A percentile compares a stretch with the other conserved stretches of the same genome.
Evolutionary conservation across 495 filamentous ascomycete species (phyloP).

Genomic region (Podospora fimiseda): DNA sequence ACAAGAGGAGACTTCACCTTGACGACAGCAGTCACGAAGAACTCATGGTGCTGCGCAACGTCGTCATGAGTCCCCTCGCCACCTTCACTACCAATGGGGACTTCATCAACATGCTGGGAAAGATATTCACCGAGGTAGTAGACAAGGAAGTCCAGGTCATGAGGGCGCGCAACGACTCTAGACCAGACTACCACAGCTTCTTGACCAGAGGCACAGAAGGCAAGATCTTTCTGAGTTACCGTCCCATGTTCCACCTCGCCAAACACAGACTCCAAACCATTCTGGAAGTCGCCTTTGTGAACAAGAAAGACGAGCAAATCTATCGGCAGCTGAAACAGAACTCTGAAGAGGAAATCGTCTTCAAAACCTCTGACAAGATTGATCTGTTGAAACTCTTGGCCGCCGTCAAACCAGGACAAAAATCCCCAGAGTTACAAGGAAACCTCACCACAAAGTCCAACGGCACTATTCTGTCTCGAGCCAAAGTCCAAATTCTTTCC

Average conservation of each 20-base stretch:
- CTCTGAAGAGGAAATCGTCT: constrained; percentile 9
- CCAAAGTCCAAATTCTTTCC: constrained; percentile 27
- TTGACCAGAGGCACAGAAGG: constrained; percentile 1
- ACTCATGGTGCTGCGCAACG: constrained; percentile 14
- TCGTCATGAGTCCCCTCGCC: constrained; percentile 14
- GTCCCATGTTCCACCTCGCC: constrained; percentile 18
- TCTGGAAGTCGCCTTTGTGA: constrained; percentile 3
- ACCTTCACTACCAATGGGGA: background rate
- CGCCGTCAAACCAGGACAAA: background rate
- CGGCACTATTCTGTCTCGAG: constrained; percentile 15
- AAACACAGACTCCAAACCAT: constrained; percentile 19
- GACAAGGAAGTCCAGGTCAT: constrained; percentile 12
- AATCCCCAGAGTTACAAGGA: background rate
- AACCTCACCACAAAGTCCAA: constrained; percentile 11
- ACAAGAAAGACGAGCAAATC: background rate
- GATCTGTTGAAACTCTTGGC: constrained; percentile 6
- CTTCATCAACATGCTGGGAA: constrained; percentile 13
- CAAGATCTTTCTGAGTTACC: constrained; percentile 6
- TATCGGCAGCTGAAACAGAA: constrained; percentile 10
- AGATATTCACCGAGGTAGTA: constrained; percentile 4
- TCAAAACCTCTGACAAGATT: constrained; percentile 12
- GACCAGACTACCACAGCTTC: constrained; percentile 18
- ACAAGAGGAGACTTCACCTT: constrained; percentile 9
- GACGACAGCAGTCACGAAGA: constrained; percentile 4
- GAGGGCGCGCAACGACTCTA: constrained; percentile 10